These are phyloP conservation scores for Triangularia verruculosa DNA, from an alignment of 2,329 filamentous ascomycete species.

Conservation along the genomic window DNA sequence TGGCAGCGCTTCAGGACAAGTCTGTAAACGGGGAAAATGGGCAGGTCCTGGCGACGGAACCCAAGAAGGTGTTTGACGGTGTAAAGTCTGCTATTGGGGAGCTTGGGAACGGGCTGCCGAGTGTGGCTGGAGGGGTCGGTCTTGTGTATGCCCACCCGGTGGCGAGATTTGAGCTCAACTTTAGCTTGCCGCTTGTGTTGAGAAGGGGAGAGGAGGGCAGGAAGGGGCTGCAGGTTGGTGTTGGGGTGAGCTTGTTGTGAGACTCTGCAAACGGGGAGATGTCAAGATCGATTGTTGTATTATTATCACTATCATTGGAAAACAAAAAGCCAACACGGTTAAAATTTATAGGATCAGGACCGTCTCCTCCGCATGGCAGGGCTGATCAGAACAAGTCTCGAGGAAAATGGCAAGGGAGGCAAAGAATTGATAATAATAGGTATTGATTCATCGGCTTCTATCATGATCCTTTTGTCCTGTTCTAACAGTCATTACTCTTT, in stretches of 20 bases:
- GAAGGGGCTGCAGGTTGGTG: slow-evolving; percentile 92
- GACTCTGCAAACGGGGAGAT: no score
- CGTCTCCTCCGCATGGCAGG: no score
- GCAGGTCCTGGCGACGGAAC: slow-evolving; percentile 40
- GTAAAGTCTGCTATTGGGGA: slow-evolving; percentile 64
- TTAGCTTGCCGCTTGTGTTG: slow-evolving; percentile 79
- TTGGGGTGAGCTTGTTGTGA: slow-evolving; percentile 93
- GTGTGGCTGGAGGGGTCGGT: slow-evolving; percentile 80
- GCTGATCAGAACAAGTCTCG: neutral
- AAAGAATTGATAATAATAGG: neutral
- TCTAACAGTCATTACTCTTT: neutral
- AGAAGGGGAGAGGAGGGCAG: slow-evolving; percentile 80
- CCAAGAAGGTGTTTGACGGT: slow-evolving; percentile 48
- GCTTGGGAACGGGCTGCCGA: slow-evolving; percentile 73
- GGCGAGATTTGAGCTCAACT: slow-evolving; percentile 93
- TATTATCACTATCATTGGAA: no score
- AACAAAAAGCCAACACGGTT: no score
- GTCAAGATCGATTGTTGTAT: neutral
- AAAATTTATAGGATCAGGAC: no score
- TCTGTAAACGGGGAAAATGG: neutral
- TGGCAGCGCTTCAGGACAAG: slow-evolving; percentile 68
- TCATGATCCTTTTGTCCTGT: neutral
- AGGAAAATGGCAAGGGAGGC: neutral
- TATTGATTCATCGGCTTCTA: neutral
- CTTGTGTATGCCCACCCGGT: slow-evolving; percentile 93